These are phyloP conservation scores for Ascochyta pisi DNA, from an alignment of 2,329 filamentous ascomycete genomes.

Conservation along the genomic window DNA sequence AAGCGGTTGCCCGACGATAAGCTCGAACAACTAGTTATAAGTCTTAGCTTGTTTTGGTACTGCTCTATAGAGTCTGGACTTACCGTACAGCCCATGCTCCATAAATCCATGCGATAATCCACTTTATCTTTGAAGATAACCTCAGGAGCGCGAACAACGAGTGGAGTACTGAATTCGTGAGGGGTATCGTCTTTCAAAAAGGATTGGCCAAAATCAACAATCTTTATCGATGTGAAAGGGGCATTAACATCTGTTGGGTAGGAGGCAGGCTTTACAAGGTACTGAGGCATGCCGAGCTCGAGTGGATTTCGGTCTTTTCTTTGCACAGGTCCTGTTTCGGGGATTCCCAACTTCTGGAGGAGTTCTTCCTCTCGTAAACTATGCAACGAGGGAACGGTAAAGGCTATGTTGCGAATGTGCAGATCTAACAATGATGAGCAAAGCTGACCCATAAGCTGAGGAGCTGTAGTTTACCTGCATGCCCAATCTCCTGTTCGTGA, in stretches of 20 bases:
- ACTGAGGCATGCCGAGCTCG: constrained; percentile 24
- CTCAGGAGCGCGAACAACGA: constrained; percentile 48
- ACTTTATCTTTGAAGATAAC: constrained; percentile 47
- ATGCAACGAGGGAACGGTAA: constrained; percentile 29
- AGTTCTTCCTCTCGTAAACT: constrained; percentile 26
- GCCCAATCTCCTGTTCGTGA: constrained; percentile 32
- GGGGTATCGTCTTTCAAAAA: constrained; percentile 36
- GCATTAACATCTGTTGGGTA: constrained; percentile 2
- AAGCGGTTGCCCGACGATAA: constrained; percentile 48
- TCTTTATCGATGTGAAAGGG: constrained; percentile 15
- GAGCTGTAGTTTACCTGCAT: constrained; percentile 30
- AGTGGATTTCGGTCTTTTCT: constrained; percentile 29
- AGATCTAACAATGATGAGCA: constrained; percentile 30
- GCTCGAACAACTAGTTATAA: constrained; percentile 47
- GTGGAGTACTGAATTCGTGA: constrained; percentile 43
- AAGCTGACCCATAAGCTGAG: neutral
- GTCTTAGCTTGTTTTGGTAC: constrained; percentile 8
- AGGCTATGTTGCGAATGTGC: constrained; percentile 35
- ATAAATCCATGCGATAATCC: constrained; percentile 49
- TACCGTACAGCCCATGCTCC: constrained; percentile 50
- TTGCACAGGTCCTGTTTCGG: constrained; percentile 23
- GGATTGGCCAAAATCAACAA: constrained; percentile 50
- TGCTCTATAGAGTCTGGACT: constrained; percentile 13
- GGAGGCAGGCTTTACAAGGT: constrained; percentile 25
- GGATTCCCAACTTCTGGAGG: constrained; percentile 22